phyloP scores from a whole-genome alignment of 2,329 filamentous ascomycete species.

The Xylariaceae sp. region DNA sequence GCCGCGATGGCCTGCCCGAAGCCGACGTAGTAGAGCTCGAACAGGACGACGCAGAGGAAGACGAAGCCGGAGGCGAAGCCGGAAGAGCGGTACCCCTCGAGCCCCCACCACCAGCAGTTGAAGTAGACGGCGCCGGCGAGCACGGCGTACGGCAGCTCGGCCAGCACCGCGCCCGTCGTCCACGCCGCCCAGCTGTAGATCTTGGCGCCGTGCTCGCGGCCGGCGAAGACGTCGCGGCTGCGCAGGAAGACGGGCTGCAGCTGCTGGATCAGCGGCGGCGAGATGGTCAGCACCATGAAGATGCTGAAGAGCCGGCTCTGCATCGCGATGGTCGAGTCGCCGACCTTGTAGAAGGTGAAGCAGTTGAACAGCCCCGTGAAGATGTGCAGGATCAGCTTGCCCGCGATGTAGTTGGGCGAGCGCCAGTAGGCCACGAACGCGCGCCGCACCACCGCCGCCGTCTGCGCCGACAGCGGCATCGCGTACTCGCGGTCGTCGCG shows the following conservation, averaged over 20 bases:
- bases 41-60: constrained; percentile 52
- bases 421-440: constrained; percentile 59
- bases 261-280: constrained; percentile 68
- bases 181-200: constrained; percentile 74
- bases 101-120: constrained; percentile 51
- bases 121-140: constrained; percentile 60
- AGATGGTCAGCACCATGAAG: constrained; percentile 71
- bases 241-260: constrained; percentile 65
- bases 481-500: constrained; percentile 55
- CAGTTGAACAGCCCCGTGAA: constrained; percentile 60
- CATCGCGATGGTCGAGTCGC: constrained; percentile 51
- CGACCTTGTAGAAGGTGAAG: constrained; percentile 62
- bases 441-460: constrained; percentile 45
- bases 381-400: constrained; percentile 55
- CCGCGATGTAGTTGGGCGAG: constrained; percentile 53
- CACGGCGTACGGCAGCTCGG: constrained; percentile 63
- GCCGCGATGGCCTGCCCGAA: constrained; percentile 45
- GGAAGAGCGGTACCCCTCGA: constrained; percentile 39
- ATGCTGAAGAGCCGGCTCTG: constrained; percentile 67
- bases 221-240: constrained; percentile 60
- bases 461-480: constrained; percentile 49
- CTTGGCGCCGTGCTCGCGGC: constrained; percentile 67
- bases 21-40: constrained; percentile 17
- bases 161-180: constrained; percentile 55
- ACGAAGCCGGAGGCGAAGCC: constrained; percentile 53